Conservation (phyloP, 345 rosid genomes). For the Lenwebbia sp. region DNA sequence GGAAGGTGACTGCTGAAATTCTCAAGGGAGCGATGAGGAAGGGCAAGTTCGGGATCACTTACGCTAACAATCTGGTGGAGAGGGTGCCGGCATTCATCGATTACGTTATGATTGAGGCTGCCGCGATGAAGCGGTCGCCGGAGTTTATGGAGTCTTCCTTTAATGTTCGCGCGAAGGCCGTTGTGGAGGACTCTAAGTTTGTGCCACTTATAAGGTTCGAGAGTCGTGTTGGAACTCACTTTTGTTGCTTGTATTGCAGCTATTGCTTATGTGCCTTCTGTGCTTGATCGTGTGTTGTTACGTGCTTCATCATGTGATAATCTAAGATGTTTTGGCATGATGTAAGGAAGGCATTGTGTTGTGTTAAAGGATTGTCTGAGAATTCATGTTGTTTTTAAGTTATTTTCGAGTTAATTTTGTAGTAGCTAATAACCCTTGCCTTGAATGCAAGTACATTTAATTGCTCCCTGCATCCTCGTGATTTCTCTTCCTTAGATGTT, state of each 20-base stretch:
- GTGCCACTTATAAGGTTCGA: slow-evolving; percentile 71
- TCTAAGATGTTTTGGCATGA: not conserved
- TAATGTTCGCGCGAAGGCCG: slow-evolving; percentile 43
- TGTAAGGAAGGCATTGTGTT: not conserved
- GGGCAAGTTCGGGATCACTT: slow-evolving; percentile 83
- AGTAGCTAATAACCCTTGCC: not conserved
- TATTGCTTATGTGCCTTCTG: not conserved
- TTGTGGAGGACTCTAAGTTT: slow-evolving; percentile 50
- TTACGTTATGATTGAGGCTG: slow-evolving; percentile 74
- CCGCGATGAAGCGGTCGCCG: slow-evolving; percentile 50
- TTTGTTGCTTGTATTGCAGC: not conserved
- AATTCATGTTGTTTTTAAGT: not conserved
- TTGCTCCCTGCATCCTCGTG: not conserved
- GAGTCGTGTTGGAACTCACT: not conserved
- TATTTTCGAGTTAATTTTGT: not conserved
- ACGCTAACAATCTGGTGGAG: slow-evolving; percentile 50
- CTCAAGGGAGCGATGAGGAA: slow-evolving; percentile 48
- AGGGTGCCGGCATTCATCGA: slow-evolving; percentile 55
- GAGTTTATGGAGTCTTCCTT: slow-evolving; percentile 42
- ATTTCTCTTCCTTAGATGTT: not conserved
- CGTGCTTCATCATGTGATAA: not conserved
- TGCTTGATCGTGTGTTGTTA: not conserved
- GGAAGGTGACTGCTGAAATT: slow-evolving; percentile 68
- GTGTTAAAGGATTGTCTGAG: not conserved
- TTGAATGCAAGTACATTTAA: not conserved